Conservation (phyloP, 495 filamentous ascomycete genomes). For the Cercophora newfieldiana region DNA sequence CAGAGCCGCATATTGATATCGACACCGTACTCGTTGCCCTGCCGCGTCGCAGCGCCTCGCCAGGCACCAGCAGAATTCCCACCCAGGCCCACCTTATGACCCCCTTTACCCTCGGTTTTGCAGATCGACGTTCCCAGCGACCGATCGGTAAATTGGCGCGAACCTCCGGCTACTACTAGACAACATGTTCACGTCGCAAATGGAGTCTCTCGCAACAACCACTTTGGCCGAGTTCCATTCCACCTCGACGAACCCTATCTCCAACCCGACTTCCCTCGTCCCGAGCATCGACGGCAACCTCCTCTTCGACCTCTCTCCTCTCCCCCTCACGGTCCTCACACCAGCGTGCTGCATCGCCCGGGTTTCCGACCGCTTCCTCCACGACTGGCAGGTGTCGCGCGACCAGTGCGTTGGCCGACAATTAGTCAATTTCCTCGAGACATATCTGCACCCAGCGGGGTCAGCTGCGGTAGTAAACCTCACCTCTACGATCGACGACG, state of each 20-base stretch:
- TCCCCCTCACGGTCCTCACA: constrained; percentile 52
- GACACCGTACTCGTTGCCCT: neutral
- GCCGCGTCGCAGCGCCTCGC: neutral
- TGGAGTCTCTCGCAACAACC: neutral
- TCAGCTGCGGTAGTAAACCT: constrained; percentile 40
- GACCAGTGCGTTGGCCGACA: constrained; percentile 45
- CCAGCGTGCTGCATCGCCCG: constrained; percentile 46
- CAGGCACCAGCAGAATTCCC: neutral
- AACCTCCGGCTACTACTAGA: neutral
- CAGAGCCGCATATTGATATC: neutral
- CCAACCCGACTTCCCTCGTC: neutral
- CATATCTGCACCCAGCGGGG: constrained; percentile 34
- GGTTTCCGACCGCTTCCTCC: constrained; percentile 52
- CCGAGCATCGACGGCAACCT: constrained; percentile 20
- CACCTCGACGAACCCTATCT: neutral
- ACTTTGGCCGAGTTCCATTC: neutral
- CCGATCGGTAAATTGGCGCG: neutral
- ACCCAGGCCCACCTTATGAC: neutral
- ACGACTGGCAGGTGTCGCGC: constrained; percentile 37
- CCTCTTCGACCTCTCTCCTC: constrained; percentile 51
- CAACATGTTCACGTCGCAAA: neutral
- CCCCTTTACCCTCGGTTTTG: neutral
- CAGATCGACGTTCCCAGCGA: neutral
- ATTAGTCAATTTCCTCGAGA: constrained; percentile 44
- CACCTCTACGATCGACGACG: constrained; percentile 46